Conservation (phyloP, 129 eudicot species). For the Artemisia argyi region DNA sequence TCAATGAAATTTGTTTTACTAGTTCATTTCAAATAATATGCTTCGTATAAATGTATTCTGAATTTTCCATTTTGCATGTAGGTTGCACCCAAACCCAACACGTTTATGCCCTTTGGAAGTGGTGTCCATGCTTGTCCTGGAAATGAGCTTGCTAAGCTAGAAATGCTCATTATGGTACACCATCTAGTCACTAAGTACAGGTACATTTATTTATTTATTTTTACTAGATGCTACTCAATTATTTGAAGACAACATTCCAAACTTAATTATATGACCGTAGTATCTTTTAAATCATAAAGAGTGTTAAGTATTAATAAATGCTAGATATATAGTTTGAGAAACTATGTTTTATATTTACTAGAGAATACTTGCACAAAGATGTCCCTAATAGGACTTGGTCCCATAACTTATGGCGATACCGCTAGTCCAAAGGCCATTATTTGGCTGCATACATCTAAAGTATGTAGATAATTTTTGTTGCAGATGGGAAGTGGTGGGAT, state of each 20-base stretch:
- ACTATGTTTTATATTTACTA: neutral
- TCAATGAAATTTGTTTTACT: neutral
- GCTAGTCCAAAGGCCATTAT: too few species aligned
- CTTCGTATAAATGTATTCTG: neutral
- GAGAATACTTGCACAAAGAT: too few species aligned
- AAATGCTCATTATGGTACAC: constrained; percentile 72
- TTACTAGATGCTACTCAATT: too few species aligned
- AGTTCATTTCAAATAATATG: neutral
- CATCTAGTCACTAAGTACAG: constrained; percentile 70
- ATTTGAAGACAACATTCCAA: too few species aligned
- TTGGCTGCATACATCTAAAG: constrained; percentile 4
- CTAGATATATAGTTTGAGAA: constrained; percentile 24
- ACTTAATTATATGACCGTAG: neutral
- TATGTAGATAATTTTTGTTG: constrained; percentile 42
- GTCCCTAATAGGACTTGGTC: too few species aligned
- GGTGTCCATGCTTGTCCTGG: constrained; percentile 94
- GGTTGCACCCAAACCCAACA: constrained; percentile 77
- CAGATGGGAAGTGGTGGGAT: constrained; percentile 82
- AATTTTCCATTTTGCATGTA: constrained; percentile 13
- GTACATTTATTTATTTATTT: constrained; percentile 31
- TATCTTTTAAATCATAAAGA: constrained; percentile 3
- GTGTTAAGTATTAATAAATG: constrained; percentile 28
- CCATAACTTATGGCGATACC: too few species aligned
- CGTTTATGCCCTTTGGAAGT: constrained; percentile 90
- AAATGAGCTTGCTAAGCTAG: constrained; percentile 81